phyloP scores from a whole-genome alignment of 2,329 filamentous ascomycete species.

The Cladophialophora psammophila region DNA sequence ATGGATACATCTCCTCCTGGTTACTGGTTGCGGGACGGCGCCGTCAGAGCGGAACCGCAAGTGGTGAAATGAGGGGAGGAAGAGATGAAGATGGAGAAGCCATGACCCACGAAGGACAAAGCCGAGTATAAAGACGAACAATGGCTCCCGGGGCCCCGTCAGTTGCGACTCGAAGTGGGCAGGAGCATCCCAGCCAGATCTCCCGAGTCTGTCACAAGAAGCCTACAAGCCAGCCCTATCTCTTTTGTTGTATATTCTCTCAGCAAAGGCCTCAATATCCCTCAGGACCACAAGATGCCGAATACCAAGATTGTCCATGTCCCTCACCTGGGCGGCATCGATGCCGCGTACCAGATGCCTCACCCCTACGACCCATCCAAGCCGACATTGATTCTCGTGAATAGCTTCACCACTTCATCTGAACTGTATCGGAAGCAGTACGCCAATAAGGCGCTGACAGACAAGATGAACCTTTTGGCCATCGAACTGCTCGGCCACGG shows the following conservation, averaged over 20 bases:
- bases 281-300: slow-evolving; percentile 21
- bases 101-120: background rate
- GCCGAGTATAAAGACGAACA: background rate
- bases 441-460: slow-evolving; percentile 46
- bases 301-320: slow-evolving; percentile 50
- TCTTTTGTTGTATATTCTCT: background rate
- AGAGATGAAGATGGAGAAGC: background rate
- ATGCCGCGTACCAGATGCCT: slow-evolving; percentile 57
- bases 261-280: background rate
- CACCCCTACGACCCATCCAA: slow-evolving; percentile 57
- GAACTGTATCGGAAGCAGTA: slow-evolving; percentile 55
- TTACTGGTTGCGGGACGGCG: background rate
- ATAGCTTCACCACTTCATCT: slow-evolving; percentile 60
- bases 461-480: slow-evolving; percentile 58
- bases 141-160: background rate
- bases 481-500: slow-evolving; percentile 64
- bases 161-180: background rate
- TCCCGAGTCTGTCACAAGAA: no score
- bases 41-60: slow-evolving; percentile 5
- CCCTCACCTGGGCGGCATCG: slow-evolving; percentile 59
- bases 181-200: no score
- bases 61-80: background rate
- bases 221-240: background rate
- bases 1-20: background rate
- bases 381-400: slow-evolving; percentile 60